Evolutionary conservation across 305 asterid species (phyloP).

Genomic region (Fraxinus platypoda): DNA sequence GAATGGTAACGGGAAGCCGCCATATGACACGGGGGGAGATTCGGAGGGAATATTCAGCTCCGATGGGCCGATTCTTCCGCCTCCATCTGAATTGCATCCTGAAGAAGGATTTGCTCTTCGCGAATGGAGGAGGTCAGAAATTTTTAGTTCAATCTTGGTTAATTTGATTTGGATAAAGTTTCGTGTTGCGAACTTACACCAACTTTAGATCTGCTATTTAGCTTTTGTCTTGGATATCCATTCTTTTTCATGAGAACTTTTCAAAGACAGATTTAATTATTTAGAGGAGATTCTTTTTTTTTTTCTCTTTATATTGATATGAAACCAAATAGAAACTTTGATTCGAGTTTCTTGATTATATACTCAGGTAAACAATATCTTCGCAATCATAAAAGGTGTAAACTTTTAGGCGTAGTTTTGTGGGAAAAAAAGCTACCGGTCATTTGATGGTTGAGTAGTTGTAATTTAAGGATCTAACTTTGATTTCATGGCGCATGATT

Average conservation of each 20-base stretch:
- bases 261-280: background rate
- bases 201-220: constrained; percentile 22
- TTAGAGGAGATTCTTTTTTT: background rate
- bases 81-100: constrained; percentile 51
- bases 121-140: constrained; percentile 64
- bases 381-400: background rate
- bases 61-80: constrained; percentile 64
- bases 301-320: background rate
- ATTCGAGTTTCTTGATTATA: constrained; percentile 6
- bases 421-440: background rate
- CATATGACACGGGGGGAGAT: constrained; percentile 53
- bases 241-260: background rate
- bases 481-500: background rate
- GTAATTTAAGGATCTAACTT: background rate
- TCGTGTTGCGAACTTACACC: background rate
- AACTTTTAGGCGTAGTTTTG: background rate
- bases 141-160: constrained; percentile 7
- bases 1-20: constrained; percentile 62
- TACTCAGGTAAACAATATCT: background rate
- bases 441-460: background rate
- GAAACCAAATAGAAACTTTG: background rate
- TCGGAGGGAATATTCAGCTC: constrained; percentile 64
- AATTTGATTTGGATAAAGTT: background rate
- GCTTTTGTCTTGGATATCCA: background rate
- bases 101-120: constrained; percentile 67